Evolutionary conservation across 2,329 filamentous ascomycete genomes (phyloP), one percentile per base, ranked within the genome.

Genomic region (Leptographium wingfieldii): DNA sequence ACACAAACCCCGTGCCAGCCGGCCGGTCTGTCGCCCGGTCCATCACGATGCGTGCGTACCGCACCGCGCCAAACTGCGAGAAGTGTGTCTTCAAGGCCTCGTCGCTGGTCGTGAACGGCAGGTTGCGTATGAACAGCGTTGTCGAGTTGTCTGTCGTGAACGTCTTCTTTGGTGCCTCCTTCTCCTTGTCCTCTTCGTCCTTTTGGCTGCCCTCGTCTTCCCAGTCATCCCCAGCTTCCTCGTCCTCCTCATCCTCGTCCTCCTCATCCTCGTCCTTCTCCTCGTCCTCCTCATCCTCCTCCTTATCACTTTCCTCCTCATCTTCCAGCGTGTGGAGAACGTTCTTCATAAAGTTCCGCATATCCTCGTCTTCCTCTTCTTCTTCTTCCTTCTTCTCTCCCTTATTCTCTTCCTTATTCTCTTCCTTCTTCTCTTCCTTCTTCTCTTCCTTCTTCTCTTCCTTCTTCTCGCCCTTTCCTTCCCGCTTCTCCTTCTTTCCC

Each of bases 1-100:
- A 95, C 35, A 97, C 92, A 68, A 99, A 99, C 4, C 87, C 94
- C 38, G 92, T 97, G 31, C 94, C 94, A 55, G 88, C 90, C 2
- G 94, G 90, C 57, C 90, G 86, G 66, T 92, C 91, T 0, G 90
- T 96, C 29, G 84, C 83, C 55, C 80, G 86, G 69, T 99, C 92
- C 69, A 95, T 82, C 46, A 99, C 95, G 11, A 96, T 86, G 65
- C 95, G 83, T 5, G 92, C 94, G 70, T 97, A 99, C 46, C 92
- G 83, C 48, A 96, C 77, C n/a, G 80, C 81, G 31, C 94, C 95
- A 68, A 99, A 97, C 67, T 86, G 79, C n/a, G 77, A 77, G 69
- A 99, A 99, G 70, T 96, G 92, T 57, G 85, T 80, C 69, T 92
- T 87, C 53, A 99, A 81, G 56, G 84, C 80, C 57, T 91, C 86